phyloP scores from a whole-genome alignment of 2,329 filamentous ascomycete genomes.

The Rasamsonia emersonii region DNA sequence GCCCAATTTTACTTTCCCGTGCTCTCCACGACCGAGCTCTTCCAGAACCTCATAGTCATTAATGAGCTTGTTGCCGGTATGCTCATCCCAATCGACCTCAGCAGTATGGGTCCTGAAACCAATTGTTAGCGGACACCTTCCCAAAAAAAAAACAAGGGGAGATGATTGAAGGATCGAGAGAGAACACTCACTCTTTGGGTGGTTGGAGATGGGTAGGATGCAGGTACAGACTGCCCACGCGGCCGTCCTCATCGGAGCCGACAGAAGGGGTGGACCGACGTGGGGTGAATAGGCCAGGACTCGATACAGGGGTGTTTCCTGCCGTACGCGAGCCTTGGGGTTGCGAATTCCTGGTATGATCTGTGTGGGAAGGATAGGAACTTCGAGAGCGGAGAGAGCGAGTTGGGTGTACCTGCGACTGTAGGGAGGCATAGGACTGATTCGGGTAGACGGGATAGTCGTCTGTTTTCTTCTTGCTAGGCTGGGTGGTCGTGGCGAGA shows the following conservation, averaged over 20 bases:
- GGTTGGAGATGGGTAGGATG: conserved; percentile 64
- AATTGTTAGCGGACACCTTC: conserved; percentile 5
- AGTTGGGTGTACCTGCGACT: conserved; percentile 34
- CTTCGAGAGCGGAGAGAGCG: conserved; percentile 32
- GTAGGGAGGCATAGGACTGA: conserved; percentile 40
- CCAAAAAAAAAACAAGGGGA: conserved; percentile 2
- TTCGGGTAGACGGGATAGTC: conserved; percentile 40
- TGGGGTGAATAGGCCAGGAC: conserved; percentile 38
- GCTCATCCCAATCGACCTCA: conserved; percentile 77
- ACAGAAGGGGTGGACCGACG: conserved; percentile 23
- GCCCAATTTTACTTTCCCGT: conserved; percentile 95
- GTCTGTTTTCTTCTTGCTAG: conserved; percentile 10
- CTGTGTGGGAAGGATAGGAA: conserved; percentile 35
- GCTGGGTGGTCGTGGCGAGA: conserved; percentile 12
- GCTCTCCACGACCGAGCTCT: conserved; percentile 89
- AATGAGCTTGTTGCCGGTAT: conserved; percentile 89
- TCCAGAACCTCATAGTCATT: conserved; percentile 97
- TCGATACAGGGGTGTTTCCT: conserved; percentile 40
- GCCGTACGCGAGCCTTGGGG: conserved; percentile 29
- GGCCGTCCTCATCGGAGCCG: conserved; percentile 28
- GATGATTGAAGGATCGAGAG: conserved; percentile 5
- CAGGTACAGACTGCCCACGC: conserved; percentile 51
- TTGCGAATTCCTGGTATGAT: conserved; percentile 11
- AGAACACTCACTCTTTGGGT: conserved; percentile 60
- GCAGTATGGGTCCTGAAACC: conserved; percentile 69